Conservation (phyloP, 768 basidiomycete species). For the Kwoniella botswanensis region DNA sequence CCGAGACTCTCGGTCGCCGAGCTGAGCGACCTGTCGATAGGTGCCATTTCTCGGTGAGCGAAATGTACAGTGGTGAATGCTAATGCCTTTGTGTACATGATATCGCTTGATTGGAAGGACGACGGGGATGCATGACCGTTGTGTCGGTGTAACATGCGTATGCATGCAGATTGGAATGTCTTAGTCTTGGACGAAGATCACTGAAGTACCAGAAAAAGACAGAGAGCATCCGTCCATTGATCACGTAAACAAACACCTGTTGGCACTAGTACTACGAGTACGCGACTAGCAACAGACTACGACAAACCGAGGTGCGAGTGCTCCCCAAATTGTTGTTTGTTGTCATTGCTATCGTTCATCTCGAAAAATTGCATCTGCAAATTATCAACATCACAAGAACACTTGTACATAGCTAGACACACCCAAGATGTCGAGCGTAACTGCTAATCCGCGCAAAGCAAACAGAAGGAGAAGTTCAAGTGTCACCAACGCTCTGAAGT, state of each 20-base stretch:
- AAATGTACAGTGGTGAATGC: no score
- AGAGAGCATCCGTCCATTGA: neutral
- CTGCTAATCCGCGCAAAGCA: neutral
- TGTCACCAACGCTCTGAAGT: conserved; percentile 45
- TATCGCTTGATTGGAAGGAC: no score
- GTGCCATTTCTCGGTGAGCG: no score
- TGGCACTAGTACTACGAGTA: no score
- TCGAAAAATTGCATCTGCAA: neutral
- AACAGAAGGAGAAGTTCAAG: conserved; percentile 41
- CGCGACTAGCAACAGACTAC: neutral
- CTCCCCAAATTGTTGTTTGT: neutral
- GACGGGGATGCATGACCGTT: no score
- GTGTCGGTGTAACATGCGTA: no score
- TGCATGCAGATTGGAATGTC: no score
- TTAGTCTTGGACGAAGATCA: no score
- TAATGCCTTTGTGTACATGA: no score
- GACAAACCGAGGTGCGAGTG: neutral
- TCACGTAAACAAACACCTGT: conserved; percentile 7
- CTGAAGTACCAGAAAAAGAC: no score
- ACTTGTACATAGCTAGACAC: neutral
- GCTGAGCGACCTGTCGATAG: no score
- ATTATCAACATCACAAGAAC: neutral
- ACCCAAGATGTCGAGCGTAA: conserved; percentile 10
- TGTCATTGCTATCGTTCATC: neutral
- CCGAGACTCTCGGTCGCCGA: no score